Percentiles rank a stretch among this genome's conserved stretches.
Evolutionary conservation across 176 grass and related monocot species (phyloP).

Genomic region (Tillandsia fasciculata): DNA sequence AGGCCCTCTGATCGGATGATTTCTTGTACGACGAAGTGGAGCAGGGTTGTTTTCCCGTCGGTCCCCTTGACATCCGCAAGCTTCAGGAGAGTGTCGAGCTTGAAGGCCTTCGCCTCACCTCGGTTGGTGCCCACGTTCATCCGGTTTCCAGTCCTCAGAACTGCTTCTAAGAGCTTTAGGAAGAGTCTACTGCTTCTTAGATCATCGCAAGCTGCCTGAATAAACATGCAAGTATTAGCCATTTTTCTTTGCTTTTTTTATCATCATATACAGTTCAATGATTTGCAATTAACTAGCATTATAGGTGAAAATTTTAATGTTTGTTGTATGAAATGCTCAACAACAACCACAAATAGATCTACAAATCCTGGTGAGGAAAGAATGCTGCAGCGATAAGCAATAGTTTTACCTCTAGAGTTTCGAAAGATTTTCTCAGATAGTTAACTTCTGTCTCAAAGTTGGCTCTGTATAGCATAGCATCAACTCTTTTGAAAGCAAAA

Average conservation of each 20-base stretch:
- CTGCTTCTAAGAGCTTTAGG: slow-evolving; percentile 87
- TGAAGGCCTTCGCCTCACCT: slow-evolving; percentile 86
- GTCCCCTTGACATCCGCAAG: slow-evolving; percentile 91
- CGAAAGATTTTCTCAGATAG: slow-evolving; percentile 86
- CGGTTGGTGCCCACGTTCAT: slow-evolving; percentile 98
- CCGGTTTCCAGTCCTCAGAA: slow-evolving; percentile 85
- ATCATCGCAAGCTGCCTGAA: slow-evolving; percentile 88
- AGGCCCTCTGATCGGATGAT: slow-evolving; percentile 81
- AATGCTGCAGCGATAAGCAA: slow-evolving; percentile 5
- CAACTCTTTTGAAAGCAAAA: slow-evolving; percentile 96
- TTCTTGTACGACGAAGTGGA: slow-evolving; percentile 98
- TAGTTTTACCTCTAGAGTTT: slow-evolving; percentile 73
- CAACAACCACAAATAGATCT: no score
- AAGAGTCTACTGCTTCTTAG: slow-evolving; percentile 80
- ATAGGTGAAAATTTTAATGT: neutral
- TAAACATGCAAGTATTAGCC: slow-evolving; percentile 4
- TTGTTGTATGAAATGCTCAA: no score
- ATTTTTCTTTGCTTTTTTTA: neutral
- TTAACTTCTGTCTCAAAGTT: slow-evolving; percentile 96
- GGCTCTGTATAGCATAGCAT: slow-evolving; percentile 88
- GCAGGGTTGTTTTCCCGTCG: slow-evolving; percentile 86
- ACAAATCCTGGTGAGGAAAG: neutral
- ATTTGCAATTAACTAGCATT: no score
- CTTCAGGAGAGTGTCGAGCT: slow-evolving; percentile 95
- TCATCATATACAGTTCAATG: no score